Evolutionary conservation across 2,329 filamentous ascomycete genomes (phyloP), one percentile per base, ranked within the genome.

Genomic region (Fusarium sp.): DNA sequence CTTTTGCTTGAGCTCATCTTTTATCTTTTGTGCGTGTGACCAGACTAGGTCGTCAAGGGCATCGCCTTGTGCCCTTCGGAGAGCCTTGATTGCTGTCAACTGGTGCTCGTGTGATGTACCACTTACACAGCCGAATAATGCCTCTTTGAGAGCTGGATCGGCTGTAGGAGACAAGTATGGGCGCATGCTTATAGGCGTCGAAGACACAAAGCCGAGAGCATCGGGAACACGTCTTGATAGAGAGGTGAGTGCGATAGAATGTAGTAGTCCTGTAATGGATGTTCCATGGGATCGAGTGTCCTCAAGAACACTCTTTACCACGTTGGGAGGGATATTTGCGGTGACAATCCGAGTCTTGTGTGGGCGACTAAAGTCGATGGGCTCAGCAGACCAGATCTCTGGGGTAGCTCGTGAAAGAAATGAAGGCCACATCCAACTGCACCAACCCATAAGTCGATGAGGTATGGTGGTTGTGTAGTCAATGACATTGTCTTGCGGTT

Each of bases 211-310:
- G 2, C 75, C 74, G 0, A 72, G 61, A 0, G 79, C 80, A 7
- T 75, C 67, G 1, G 81, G 77, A 4, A 86, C 69, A 6, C 76
- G 79, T 0, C 67, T 72, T 7, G 82, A 74, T 7, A 86, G 73
- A 4, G 84, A 83, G 10, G 77, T 74, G 7, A 84, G 75, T 7
- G 81, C 71, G 1, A 88, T 76, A 4, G 79, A 81, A 34, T 88
- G 83, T 1, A 88, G 52, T 10, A 88, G 77, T 0, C 80, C 80
- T 0, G 86, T 88, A 9, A 88, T 71, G 4, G 84, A 86, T 16
- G 81, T 77, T 4, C 74, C 71, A 46, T 84, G 80, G 14, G 71
- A 68, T 18, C 84, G 79, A 60, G 83, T 84, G 3, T 75, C 79
- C 1, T 73, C 55, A 9, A 86, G 71, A 2, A 87, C 69, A 2